A percentile compares a stretch with the other conserved stretches of the same genome.
These are phyloP conservation scores for Alternaria burnsii DNA, from an alignment of 2,329 filamentous ascomycete species.

Conservation along the genomic window DNA sequence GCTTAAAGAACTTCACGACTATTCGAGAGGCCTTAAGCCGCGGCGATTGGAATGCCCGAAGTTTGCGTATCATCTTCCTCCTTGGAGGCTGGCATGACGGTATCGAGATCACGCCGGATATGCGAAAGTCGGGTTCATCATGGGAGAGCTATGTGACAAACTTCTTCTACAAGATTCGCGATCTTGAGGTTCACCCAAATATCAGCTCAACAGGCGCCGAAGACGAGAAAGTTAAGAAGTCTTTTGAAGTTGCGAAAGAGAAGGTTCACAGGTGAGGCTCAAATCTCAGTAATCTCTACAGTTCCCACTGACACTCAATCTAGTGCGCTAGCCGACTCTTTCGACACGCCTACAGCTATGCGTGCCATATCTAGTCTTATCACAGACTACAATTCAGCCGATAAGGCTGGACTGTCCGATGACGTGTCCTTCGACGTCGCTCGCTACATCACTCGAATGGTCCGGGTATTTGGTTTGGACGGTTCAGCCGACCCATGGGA, in stretches of 20 bases:
- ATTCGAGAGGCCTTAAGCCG: conserved; percentile 80
- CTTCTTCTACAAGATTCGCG: conserved; percentile 68
- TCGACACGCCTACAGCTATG: conserved; percentile 86
- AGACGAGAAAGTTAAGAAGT: conserved; percentile 56
- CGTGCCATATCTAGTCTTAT: conserved; percentile 79
- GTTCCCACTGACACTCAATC: neutral
- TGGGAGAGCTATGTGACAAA: conserved; percentile 85
- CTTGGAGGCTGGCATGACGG: conserved; percentile 90
- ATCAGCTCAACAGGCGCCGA: conserved; percentile 39
- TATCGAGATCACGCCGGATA: conserved; percentile 86
- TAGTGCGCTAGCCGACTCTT: conserved; percentile 78
- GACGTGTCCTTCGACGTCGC: conserved; percentile 65
- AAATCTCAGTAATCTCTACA: neutral
- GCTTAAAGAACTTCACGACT: conserved; percentile 93
- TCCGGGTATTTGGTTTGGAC: conserved; percentile 85
- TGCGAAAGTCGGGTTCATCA: conserved; percentile 74
- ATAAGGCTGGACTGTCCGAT: conserved; percentile 53
- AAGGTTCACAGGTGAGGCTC: conserved; percentile 59
- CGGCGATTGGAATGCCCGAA: conserved; percentile 77
- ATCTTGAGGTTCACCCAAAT: conserved; percentile 54
- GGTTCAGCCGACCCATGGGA: conserved; percentile 58
- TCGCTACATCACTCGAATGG: conserved; percentile 82
- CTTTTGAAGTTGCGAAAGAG: conserved; percentile 63
- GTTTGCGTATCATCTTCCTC: conserved; percentile 85
- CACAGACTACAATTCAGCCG: conserved; percentile 73